phyloP scores from a whole-genome alignment of 176 grass and related monocot species.

The Thinopyrum elongatum region DNA sequence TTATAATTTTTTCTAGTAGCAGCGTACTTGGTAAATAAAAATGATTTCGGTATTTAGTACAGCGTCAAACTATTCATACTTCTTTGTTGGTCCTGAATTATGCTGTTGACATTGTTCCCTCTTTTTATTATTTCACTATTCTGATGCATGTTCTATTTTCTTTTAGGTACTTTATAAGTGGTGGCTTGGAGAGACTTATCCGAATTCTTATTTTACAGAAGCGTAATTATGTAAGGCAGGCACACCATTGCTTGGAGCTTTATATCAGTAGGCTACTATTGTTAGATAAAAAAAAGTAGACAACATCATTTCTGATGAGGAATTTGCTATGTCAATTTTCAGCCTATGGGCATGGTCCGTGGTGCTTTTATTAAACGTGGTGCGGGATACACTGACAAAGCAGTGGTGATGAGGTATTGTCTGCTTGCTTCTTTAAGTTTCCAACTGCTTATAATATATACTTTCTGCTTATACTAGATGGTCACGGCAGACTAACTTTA shows the following conservation, averaged over 20 bases:
- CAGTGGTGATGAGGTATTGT: conserved; percentile 78
- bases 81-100: not conserved
- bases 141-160: conserved; percentile 16
- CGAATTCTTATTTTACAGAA: conserved; percentile 93
- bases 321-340: conserved; percentile 35
- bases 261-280: conserved; percentile 13
- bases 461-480: conserved; percentile 13
- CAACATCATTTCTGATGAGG: not conserved
- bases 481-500: not conserved
- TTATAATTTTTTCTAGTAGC: not conserved
- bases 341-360: conserved; percentile 83
- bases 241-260: conserved; percentile 15
- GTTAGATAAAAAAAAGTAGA: not conserved
- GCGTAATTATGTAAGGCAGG: conserved; percentile 81
- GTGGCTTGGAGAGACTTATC: conserved; percentile 81
- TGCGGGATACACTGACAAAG: conserved; percentile 90
- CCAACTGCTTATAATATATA: conserved; percentile 7
- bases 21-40: not conserved
- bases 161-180: conserved; percentile 89
- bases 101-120: conserved; percentile 19
- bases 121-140: conserved; percentile 24
- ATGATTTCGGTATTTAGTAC: not conserved
- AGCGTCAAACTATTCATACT: not conserved
- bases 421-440: conserved; percentile 2
- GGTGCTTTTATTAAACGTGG: conserved; percentile 63